Conservation (phyloP, 2,329 filamentous ascomycete genomes). For the Seiridium cupressi region DNA sequence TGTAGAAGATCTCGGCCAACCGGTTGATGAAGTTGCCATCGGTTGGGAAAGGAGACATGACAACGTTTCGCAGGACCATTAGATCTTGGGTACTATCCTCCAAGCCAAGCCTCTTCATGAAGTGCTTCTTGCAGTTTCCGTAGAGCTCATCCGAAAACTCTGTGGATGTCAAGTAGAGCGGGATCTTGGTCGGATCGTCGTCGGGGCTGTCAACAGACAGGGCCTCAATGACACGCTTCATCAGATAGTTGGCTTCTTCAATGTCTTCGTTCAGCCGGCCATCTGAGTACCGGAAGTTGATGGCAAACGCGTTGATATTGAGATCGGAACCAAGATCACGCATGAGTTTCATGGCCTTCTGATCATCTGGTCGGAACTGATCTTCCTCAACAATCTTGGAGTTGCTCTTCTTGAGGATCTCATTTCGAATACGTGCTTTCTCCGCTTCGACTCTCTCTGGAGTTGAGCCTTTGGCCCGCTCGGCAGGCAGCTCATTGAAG, state of each 20-base stretch:
- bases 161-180: slow-evolving; percentile 44
- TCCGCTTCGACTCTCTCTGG: slow-evolving; percentile 30
- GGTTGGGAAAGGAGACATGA: slow-evolving; percentile 44
- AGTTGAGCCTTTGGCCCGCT: slow-evolving; percentile 21
- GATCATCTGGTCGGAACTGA: slow-evolving; percentile 18
- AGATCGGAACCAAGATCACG: slow-evolving; percentile 41
- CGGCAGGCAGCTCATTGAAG: slow-evolving; percentile 39
- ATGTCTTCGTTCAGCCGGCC: slow-evolving; percentile 39
- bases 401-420: slow-evolving; percentile 37
- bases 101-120: slow-evolving; percentile 39
- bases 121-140: slow-evolving; percentile 36
- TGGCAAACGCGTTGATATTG: slow-evolving; percentile 43
- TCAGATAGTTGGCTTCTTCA: slow-evolving; percentile 48
- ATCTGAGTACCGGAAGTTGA: slow-evolving; percentile 39
- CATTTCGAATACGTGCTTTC: slow-evolving; percentile 33
- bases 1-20: slow-evolving; percentile 30
- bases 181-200: slow-evolving; percentile 37
- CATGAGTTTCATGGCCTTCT: slow-evolving; percentile 36
- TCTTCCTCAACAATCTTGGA: slow-evolving; percentile 30
- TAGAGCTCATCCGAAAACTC: slow-evolving; percentile 38
- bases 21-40: slow-evolving; percentile 36
- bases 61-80: slow-evolving; percentile 44
- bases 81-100: slow-evolving; percentile 30
- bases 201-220: slow-evolving; percentile 38
- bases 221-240: slow-evolving; percentile 38